Evolutionary conservation across 768 basidiomycete genomes (phyloP), one percentile per base, ranked within the genome.

Genomic region (Phanerochaete carnosa): DNA sequence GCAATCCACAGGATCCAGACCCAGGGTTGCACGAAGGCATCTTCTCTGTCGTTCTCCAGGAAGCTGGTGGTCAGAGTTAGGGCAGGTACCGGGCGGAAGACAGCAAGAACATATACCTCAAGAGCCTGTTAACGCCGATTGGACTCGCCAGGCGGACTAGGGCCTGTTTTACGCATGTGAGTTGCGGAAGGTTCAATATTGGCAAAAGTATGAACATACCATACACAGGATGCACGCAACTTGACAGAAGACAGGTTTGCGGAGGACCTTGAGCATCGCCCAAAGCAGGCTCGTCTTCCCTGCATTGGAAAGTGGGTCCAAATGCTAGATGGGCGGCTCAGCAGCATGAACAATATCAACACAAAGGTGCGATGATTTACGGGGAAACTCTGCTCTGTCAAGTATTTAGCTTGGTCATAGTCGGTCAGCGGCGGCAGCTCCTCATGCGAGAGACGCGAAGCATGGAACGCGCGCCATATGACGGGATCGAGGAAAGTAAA

Each of bases 1-100:
- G 83, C 79, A 16, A 86, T 73, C 70, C 73, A 74, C 0, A 69
- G 46, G 23, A 90, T 80, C 87, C 88, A 90, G 9, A 90, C 80
- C 82, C 87, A 88, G 2, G 89, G 89, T 30, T 79, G 79, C 39
- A 87, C 72, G 6, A 73, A 66, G 0, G 85, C 76, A 29, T 70
- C 78, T 59, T 79, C 66, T 3, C 83, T 83, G n/a, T 74, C 71
- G 3, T 71, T 79, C 72, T 89, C 87, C 8, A 90, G 71, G 66
- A 88, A 85, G 32, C 81, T 85, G 55, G 15, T 23, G 16, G n/a
- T 23, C 2, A 39, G 19, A 12, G 8, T 30, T 3, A 30, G 47
- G 12, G 25, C 12, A 15, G 4, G 8, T 23, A 53, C 11, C 9
- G 7, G 16, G 28, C 12, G 25, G 47, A 23, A n/a, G 26, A 25